These are phyloP conservation scores for Hanseniaspora singularis DNA, from an alignment of 805 yeast species.

Conservation along the genomic window DNA sequence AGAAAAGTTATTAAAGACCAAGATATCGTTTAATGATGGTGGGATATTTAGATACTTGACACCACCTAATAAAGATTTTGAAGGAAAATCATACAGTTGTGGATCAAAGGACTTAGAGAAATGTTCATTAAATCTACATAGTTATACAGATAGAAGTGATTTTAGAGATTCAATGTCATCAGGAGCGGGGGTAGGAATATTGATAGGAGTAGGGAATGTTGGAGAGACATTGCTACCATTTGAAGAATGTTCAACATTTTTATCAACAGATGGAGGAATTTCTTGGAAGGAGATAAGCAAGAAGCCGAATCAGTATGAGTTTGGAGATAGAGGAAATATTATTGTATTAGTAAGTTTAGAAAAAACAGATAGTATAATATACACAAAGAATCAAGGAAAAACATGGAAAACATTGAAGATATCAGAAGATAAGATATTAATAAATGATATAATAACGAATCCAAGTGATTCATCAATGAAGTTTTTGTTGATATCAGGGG, in stretches of 20 bases:
- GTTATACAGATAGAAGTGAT: slow-evolving; percentile 78
- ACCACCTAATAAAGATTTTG: slow-evolving; percentile 58
- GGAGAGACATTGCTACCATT: slow-evolving; percentile 45
- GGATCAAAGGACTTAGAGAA: slow-evolving; percentile 37
- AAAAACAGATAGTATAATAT: slow-evolving; percentile 46
- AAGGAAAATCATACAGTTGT: slow-evolving; percentile 48
- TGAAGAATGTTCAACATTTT: slow-evolving; percentile 52
- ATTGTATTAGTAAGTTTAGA: slow-evolving; percentile 56
- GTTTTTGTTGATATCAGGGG: slow-evolving; percentile 51
- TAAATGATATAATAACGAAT: slow-evolving; percentile 72
- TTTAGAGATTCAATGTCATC: slow-evolving; percentile 78
- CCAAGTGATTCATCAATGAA: slow-evolving; percentile 83
- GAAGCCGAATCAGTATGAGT: slow-evolving; percentile 84
- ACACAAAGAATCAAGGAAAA: slow-evolving; percentile 68
- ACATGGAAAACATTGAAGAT: slow-evolving; percentile 63
- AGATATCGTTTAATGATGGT: slow-evolving; percentile 82
- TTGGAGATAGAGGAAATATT: slow-evolving; percentile 87
- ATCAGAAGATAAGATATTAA: slow-evolving; percentile 40
- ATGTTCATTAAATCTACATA: slow-evolving; percentile 78
- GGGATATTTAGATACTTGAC: slow-evolving; percentile 64
- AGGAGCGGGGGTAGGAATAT: slow-evolving; percentile 74
- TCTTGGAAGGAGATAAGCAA: slow-evolving; percentile 72
- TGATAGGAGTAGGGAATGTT: slow-evolving; percentile 89
- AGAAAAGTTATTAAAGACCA: slow-evolving; percentile 51
- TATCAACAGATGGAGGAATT: slow-evolving; percentile 83